Base-by-base conservation (phyloP, 176 grass and related monocot species). In the Elaeis guineensis region DNA sequence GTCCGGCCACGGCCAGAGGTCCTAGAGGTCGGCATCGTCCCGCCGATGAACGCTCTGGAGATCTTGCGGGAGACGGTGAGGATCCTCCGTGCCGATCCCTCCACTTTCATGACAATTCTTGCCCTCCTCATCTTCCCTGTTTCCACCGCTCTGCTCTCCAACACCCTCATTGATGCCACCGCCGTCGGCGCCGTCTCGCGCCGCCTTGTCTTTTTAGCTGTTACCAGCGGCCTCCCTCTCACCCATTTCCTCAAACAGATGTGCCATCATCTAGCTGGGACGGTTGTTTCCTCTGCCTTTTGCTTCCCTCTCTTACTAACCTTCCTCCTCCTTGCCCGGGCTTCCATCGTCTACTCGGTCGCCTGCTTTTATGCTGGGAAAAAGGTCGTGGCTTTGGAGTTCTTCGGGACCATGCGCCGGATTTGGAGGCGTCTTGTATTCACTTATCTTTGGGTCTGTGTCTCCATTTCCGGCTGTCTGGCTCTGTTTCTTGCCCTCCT, bases 91-190 rank as follows among this genome's bases (percentile, higher is more conserved):
- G 73, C 72, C 1, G 84, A 97, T 60, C 87, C 92, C 32, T 72
- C 85, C 72, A 64, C 76, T n/a, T 97, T 97, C 84, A 82, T 80
- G 29, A 69, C 79, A 54, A 66, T 79, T 49, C 87, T 97, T 50
- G 79, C 83, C 80, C 80, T 90, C 65, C 78, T 97, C 70, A 74
- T 97, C 62, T 97, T 84, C 75, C 92, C 92, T 53, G 92, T 86
- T 51, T 89, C 92, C 8, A 78, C 80, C 3, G 66, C 68, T 71
- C 74, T 95, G 69, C 86, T 95, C 59, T 95, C 77, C 69, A 77
- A 74, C 52, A 65, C 86, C 19, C 64, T 89, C 65, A 67, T 85
- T 16, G 83, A 80, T 6, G 67, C 66, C 0, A 7, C 92, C 3
- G 19, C 59, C 32, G 82, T 79, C 65, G 49, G 72, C 39, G 67